Base-by-base conservation (phyloP, 495 filamentous ascomycete genomes). In the Lasiosphaeriaceae sp. region DNA sequence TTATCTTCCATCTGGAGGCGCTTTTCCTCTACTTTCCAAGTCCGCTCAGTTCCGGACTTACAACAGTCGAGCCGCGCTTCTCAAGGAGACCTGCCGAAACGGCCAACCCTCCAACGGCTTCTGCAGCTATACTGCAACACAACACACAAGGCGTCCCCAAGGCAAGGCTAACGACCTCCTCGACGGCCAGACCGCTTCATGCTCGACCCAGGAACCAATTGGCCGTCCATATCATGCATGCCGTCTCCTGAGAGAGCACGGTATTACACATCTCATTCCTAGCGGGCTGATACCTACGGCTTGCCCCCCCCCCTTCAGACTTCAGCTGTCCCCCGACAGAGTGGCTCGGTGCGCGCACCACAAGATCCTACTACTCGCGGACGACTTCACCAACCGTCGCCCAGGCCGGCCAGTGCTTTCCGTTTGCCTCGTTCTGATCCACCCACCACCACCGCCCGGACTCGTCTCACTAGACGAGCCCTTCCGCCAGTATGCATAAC, bases 401-500 rank as follows among this genome's bases (percentile, higher is more conserved):
- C 67, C 71, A 71, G 74, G 64, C 64, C 58, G 66, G 53, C 26
- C 50, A 57, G 54, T 57, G 54, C 54, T 41, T 53, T 63, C 29
- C 49, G 45, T 46, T 48, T 55, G 53, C 51, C 58, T 59, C 55
- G 58, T 57, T 45, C 63, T 69, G 51, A 55, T 62, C 63, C 56
- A 63, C 58, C 26, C 26, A 49, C 59, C 57, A 58, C 62, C 66
- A 43, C 39, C 58, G 54, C 56, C 57, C 61, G 62, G 63, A 68
- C 64, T 66, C 51, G 57, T 56, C 51, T 58, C 52, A 56, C 58
- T 62, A 60, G 59, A 62, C 59, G 62, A 65, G 64, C 57, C 57
- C 64, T 63, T 60, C 59, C 55, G 39, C 55, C 67, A 75, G 62
- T 57, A 80, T 80, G 77, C 74, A 79, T 66, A 77, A 78, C 66